Evolutionary conservation across 2,329 filamentous ascomycete species (phyloP).

Genomic region (Aureobasidium leucospermi): DNA sequence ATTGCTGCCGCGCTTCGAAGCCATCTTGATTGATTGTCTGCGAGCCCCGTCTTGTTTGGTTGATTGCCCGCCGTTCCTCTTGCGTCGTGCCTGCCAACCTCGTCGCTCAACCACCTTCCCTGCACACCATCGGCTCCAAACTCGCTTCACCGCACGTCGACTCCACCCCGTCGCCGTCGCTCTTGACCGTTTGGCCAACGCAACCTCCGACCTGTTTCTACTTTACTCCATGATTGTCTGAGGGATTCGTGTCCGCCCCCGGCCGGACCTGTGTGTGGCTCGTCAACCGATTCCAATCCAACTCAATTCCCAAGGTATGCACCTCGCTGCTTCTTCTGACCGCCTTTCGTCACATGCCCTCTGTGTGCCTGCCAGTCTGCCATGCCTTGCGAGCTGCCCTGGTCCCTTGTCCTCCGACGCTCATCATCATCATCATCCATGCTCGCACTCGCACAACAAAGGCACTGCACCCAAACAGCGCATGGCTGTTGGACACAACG

Average conservation of each 20-base stretch:
- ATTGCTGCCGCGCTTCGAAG: background rate
- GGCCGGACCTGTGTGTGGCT: slow-evolving; percentile 14
- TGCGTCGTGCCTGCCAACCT: background rate
- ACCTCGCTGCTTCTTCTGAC: slow-evolving; percentile 3
- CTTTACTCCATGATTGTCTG: slow-evolving; percentile 10
- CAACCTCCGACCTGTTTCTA: background rate
- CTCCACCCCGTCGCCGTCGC: background rate
- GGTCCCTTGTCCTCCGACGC: background rate
- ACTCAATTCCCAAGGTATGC: slow-evolving; percentile 9
- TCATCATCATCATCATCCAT: background rate
- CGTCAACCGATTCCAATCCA: slow-evolving; percentile 5
- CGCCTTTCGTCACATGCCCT: background rate
- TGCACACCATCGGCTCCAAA: background rate
- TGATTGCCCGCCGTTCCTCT: background rate
- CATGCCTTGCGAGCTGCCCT: background rate
- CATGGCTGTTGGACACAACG: slow-evolving; percentile 7
- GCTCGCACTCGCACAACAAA: slow-evolving; percentile 8
- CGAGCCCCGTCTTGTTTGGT: background rate
- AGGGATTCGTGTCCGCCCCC: slow-evolving; percentile 10
- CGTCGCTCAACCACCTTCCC: slow-evolving; percentile 6
- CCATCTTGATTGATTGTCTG: slow-evolving; percentile 12
- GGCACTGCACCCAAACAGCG: slow-evolving; percentile 7
- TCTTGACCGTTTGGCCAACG: background rate
- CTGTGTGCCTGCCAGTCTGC: background rate
- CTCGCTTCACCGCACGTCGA: background rate